A percentile compares a stretch with the other conserved stretches of the same genome.
These are phyloP conservation scores for Phaeosphaeria sp. DNA, from an alignment of 2,329 filamentous ascomycete genomes.

Conservation along the genomic window DNA sequence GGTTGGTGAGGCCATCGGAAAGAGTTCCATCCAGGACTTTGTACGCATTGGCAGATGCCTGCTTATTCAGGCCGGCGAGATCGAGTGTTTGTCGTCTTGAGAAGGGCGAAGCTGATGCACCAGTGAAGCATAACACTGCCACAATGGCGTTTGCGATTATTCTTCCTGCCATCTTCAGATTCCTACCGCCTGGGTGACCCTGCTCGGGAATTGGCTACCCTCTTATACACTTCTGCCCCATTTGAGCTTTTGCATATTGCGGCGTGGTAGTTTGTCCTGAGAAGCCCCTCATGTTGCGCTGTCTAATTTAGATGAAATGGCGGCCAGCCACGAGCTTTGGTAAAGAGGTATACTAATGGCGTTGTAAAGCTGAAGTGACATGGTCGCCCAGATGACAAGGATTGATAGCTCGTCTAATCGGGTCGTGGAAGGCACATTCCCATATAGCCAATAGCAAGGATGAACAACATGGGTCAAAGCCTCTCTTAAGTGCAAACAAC, in stretches of 20 bases:
- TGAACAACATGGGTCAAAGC: neutral
- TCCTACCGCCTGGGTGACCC: neutral
- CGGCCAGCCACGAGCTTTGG: neutral
- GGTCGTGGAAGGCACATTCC: neutral
- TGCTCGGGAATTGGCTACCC: neutral
- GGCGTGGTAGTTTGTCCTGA: neutral
- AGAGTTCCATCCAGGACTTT: slow-evolving; percentile 39
- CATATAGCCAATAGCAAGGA: neutral
- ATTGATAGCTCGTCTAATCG: neutral
- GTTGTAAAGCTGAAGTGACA: neutral
- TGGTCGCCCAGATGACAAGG: neutral
- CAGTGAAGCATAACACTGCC: slow-evolving; percentile 25
- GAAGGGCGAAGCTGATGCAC: slow-evolving; percentile 25
- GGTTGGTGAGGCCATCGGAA: slow-evolving; percentile 31
- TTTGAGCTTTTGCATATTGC: neutral
- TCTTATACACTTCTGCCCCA: neutral
- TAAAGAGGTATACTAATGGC: neutral
- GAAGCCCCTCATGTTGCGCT: neutral
- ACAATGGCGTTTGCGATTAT: slow-evolving; percentile 15
- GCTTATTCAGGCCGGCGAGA: slow-evolving; percentile 32
- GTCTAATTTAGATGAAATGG: neutral
- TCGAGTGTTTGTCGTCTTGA: slow-evolving; percentile 27
- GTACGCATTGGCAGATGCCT: slow-evolving; percentile 35
- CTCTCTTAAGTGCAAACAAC: neutral
- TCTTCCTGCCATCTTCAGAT: slow-evolving; percentile 28